Evolutionary conservation across 2,329 filamentous ascomycete species (phyloP).

Genomic region (Curvularia sp.): DNA sequence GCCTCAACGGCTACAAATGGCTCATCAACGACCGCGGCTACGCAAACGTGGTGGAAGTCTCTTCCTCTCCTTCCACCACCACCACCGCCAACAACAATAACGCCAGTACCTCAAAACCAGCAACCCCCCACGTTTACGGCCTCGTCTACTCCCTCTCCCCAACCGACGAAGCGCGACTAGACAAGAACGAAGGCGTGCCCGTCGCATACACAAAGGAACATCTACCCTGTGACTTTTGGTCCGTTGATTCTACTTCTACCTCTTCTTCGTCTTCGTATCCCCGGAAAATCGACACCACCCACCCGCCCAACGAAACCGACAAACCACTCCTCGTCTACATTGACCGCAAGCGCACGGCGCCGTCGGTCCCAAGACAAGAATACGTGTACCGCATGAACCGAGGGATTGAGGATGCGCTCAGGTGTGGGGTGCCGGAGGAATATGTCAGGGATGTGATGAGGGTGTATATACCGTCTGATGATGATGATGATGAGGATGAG

Average conservation of each 20-base stretch:
- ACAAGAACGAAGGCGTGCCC: constrained; percentile 67
- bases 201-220: constrained; percentile 64
- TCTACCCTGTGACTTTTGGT: constrained; percentile 56
- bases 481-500: constrained; percentile 19
- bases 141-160: constrained; percentile 41
- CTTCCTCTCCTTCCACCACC: background rate
- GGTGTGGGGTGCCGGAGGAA: constrained; percentile 59
- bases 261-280: background rate
- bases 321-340: constrained; percentile 65
- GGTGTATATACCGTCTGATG: constrained; percentile 54
- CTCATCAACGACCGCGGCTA: constrained; percentile 72
- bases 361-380: constrained; percentile 59
- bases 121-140: constrained; percentile 47
- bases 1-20: constrained; percentile 66
- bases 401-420: constrained; percentile 66
- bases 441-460: constrained; percentile 66
- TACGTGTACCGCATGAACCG: constrained; percentile 70
- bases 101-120: background rate
- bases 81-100: too few relatives aligned
- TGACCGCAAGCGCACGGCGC: constrained; percentile 54
- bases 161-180: constrained; percentile 41
- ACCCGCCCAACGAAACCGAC: constrained; percentile 25
- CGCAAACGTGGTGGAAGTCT: constrained; percentile 66
- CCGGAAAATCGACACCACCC: constrained; percentile 26
- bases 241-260: constrained; percentile 1